A percentile compares a stretch with the other conserved stretches of the same genome.
Evolutionary conservation across 257 asterid genomes (phyloP).

Genomic region (Ilex asprella): DNA sequence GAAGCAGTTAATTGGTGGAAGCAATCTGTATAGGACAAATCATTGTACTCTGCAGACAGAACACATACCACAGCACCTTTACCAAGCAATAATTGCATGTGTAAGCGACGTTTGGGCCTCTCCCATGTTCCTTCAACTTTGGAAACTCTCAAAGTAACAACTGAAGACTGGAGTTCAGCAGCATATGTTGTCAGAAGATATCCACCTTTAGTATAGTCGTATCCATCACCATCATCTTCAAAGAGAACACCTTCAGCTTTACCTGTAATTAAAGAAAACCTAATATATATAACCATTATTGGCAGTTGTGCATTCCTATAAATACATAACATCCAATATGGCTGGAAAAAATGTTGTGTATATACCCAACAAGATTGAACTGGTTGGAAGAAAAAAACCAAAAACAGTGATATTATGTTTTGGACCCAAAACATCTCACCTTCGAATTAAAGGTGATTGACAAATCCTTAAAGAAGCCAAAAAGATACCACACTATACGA

Average conservation of each 20-base stretch:
- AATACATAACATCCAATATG: not conserved
- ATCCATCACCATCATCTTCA: conserved; percentile 95
- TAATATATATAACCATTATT: not conserved
- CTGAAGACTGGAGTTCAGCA: conserved; percentile 65
- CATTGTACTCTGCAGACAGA: conserved; percentile 3
- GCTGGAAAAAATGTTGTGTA: not conserved
- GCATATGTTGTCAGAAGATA: conserved; percentile 78
- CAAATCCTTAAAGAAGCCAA: too few relatives aligned
- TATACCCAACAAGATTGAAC: conserved; percentile 3
- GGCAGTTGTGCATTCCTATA: too few relatives aligned
- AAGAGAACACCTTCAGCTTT: conserved; percentile 80
- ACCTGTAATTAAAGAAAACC: conserved; percentile 39
- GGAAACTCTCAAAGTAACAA: conserved; percentile 57
- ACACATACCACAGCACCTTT: conserved; percentile 62
- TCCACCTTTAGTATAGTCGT: conserved; percentile 57
- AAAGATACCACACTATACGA: too few relatives aligned
- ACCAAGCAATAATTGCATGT: conserved; percentile 66
- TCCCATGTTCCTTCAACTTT: conserved; percentile 75
- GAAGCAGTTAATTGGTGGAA: not conserved
- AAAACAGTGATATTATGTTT: too few relatives aligned
- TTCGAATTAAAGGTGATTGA: too few relatives aligned
- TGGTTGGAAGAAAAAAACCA: too few relatives aligned
- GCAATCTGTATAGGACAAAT: conserved; percentile 1
- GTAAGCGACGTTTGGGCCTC: conserved; percentile 80
- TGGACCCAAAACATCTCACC: too few relatives aligned